phyloP scores from a whole-genome alignment of 2,329 filamentous ascomycete genomes.

The Alternaria gansuensis region DNA sequence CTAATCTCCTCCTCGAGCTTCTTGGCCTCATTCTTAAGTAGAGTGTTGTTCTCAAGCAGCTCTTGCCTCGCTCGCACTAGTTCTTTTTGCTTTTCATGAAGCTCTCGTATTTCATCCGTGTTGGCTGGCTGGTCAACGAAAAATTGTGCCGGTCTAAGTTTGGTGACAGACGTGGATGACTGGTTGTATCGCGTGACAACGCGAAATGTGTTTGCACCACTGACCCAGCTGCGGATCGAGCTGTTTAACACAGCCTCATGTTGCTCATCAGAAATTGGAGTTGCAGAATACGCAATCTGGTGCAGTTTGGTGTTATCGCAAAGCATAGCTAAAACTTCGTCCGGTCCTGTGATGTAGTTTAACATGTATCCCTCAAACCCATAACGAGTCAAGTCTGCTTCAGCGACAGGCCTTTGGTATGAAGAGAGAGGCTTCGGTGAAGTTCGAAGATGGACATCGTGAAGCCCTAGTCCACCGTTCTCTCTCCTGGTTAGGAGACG shows the following conservation, averaged over 20 bases:
- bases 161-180: constrained; percentile 72
- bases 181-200: constrained; percentile 81
- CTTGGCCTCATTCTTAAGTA: constrained; percentile 43
- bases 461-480: constrained; percentile 64
- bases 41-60: constrained; percentile 45
- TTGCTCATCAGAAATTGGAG: constrained; percentile 71
- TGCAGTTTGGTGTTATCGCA: constrained; percentile 77
- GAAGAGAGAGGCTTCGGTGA: constrained; percentile 63
- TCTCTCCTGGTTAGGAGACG: constrained; percentile 64
- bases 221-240: constrained; percentile 73
- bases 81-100: constrained; percentile 63
- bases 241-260: constrained; percentile 70
- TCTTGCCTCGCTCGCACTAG: constrained; percentile 51
- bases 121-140: constrained; percentile 86
- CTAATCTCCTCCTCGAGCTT: constrained; percentile 34
- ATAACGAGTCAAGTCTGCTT: constrained; percentile 63
- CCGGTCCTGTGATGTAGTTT: constrained; percentile 81
- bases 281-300: constrained; percentile 69
- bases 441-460: constrained; percentile 75
- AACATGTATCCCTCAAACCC: constrained; percentile 84
- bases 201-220: constrained; percentile 64
- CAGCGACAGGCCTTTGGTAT: constrained; percentile 65
- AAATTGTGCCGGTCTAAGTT: constrained; percentile 67
- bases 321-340: constrained; percentile 85
- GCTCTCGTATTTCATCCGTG: constrained; percentile 66